A percentile compares a stretch with the other conserved stretches of the same genome.
Conservation (phyloP, 495 filamentous ascomycete genomes). For the Xylaria intraflava region DNA sequence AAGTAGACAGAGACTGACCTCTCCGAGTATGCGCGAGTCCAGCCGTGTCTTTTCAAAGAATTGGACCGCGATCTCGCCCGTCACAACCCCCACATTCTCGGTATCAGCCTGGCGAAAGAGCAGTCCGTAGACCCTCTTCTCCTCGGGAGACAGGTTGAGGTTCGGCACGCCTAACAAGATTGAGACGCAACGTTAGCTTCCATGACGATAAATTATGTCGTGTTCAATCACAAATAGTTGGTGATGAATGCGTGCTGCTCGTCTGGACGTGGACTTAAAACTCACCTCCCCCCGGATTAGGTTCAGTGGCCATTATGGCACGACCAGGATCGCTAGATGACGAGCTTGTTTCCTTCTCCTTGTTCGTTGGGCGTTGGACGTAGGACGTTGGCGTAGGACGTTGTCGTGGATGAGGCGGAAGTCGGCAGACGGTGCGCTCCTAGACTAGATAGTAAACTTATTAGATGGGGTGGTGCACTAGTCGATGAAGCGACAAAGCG, state of each 20-base stretch:
- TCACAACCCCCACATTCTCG: constrained; percentile 86
- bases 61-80: constrained; percentile 90
- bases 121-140: constrained; percentile 88
- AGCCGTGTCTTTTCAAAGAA: constrained; percentile 97
- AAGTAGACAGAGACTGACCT: constrained; percentile 60
- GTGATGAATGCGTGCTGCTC: neutral
- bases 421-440: constrained; percentile 10
- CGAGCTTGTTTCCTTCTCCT: neutral
- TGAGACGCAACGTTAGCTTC: constrained; percentile 1
- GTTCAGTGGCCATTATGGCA: constrained; percentile 29
- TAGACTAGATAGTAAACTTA: neutral
- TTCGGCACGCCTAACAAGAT: constrained; percentile 49
- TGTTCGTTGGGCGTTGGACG: neutral
- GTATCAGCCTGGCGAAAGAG: constrained; percentile 85
- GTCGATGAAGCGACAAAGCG: too few species aligned
- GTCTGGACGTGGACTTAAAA: neutral
- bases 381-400: neutral
- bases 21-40: constrained; percentile 74
- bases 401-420: constrained; percentile 18
- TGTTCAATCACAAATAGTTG: neutral
- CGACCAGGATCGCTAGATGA: constrained; percentile 22
- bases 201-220: neutral
- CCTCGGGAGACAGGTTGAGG: constrained; percentile 82
- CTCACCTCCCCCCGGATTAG: constrained; percentile 28
- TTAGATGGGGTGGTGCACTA: neutral